Conservation (phyloP, 257 asterid species). For the Forsythia suspensa region DNA sequence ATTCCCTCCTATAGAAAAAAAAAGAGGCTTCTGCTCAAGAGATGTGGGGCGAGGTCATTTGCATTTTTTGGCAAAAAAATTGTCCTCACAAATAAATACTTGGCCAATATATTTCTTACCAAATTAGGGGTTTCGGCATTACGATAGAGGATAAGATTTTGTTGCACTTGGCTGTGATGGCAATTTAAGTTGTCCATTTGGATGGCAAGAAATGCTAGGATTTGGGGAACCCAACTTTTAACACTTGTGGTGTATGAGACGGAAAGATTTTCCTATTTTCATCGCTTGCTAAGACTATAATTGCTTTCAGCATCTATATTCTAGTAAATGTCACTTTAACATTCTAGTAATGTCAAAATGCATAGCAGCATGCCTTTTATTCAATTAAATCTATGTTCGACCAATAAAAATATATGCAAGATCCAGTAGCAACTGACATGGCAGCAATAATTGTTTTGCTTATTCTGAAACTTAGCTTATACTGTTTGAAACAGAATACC, state of each 20-base stretch:
- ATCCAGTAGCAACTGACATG: neutral
- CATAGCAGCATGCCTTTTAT: neutral
- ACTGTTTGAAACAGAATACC: neutral
- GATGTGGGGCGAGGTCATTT: neutral
- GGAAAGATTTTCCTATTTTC: neutral
- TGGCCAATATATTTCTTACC: neutral
- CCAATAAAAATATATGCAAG: neutral
- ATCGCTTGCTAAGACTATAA: neutral
- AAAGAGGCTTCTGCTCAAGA: neutral
- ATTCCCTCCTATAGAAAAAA: no score
- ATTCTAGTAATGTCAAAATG: neutral
- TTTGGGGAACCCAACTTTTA: neutral
- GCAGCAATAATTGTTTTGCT: neutral
- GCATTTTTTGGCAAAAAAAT: neutral
- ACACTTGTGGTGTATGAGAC: neutral
- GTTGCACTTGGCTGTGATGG: neutral
- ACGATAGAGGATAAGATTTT: neutral
- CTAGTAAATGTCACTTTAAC: neutral
- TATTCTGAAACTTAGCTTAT: neutral
- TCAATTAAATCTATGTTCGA: neutral
- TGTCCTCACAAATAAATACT: no score
- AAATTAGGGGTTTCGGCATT: neutral
- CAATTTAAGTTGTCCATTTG: neutral
- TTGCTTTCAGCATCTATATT: neutral
- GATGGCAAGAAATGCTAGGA: neutral